Evolutionary conservation across 805 yeast genomes (phyloP), one percentile per base, ranked within the genome.

Genomic region (Yamadazyma kitorensis): DNA sequence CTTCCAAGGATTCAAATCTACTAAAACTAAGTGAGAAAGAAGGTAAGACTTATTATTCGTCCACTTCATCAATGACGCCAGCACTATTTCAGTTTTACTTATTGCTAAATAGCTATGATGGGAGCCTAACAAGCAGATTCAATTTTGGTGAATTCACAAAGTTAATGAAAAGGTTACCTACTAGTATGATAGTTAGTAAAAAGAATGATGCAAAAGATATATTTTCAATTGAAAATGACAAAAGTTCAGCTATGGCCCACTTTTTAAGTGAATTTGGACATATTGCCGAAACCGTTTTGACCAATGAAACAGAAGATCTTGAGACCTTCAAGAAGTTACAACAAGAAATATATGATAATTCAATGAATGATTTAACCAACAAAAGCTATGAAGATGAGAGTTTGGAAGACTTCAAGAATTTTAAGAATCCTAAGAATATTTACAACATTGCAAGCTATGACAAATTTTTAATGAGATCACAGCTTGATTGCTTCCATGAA

Each of bases 1-100:
- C 95, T 0, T 75, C 85, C 3, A 75, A 75, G 48, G 96, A 91
- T 60, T 40, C 51, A 9, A 50, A 49, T 0, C 63, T 91, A 29
- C 48, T 73, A 1, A 34, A 63, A 4, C 54, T 82, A 7, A 80
- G 91, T 0, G 44, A 47, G 13, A 37, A 43, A 29, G 44, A 37
- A 31, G 47, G 45, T 26, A 64, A 47, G 52, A 56, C 51, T 36
- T 91, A 70, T 52, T 76, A 74, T 38, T 84, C 94, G 2, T 87
- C 96, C 1, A 88, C 98, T 0, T 84, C 95, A 13, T 84, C 96
- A 1, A 74, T 91, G 85, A 89, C 98, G 0, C 70, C 80, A 1
- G 59, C 80, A 1, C 67, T 91, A 28, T 68, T 80, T 3, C 94
- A 88, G 31, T 64, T 91, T 39, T 96, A 93, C 58, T 70, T 68